These are phyloP conservation scores for Thalassiosira profunda DNA, from an alignment of 108 stramenopile species.

Conservation along the genomic window DNA sequence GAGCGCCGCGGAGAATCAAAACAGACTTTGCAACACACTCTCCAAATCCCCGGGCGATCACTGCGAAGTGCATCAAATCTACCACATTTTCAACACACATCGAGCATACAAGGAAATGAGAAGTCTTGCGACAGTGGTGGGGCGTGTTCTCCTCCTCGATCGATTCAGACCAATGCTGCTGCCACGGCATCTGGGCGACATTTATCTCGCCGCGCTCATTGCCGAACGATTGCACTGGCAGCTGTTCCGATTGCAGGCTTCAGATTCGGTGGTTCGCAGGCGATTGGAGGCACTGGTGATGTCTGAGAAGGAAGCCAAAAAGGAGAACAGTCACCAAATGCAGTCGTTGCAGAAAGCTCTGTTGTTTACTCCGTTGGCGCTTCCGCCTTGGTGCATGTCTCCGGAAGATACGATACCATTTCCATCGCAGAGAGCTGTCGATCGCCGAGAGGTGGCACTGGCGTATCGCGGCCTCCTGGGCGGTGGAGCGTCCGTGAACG, in stretches of 20 bases:
- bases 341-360: slow-evolving; percentile 14
- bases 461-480: slow-evolving; percentile 36
- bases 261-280: not conserved
- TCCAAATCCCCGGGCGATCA: not conserved
- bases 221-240: slow-evolving; percentile 43
- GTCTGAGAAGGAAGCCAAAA: slow-evolving; percentile 10
- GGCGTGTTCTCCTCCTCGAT: slow-evolving; percentile 75
- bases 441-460: slow-evolving; percentile 49
- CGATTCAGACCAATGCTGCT: slow-evolving; percentile 90
- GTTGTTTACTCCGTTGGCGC: slow-evolving; percentile 17
- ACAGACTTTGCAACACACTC: not conserved
- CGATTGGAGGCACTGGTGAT: too few species aligned
- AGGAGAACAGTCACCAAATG: slow-evolving; percentile 9
- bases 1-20: slow-evolving; percentile 10
- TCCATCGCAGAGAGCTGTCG: slow-evolving; percentile 3
- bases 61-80: not conserved
- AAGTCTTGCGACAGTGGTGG: slow-evolving; percentile 16
- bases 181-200: slow-evolving; percentile 79
- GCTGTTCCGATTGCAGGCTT: slow-evolving; percentile 1
- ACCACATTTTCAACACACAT: slow-evolving; percentile 5
- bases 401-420: too few species aligned
- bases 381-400: too few species aligned
- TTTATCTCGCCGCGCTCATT: slow-evolving; percentile 73
- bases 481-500: slow-evolving; percentile 36
- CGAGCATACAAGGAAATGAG: slow-evolving; percentile 34